Evolutionary conservation across 306 rosid genomes (phyloP), one percentile per base, ranked within the genome.

Genomic region (Cicer arietinum): DNA sequence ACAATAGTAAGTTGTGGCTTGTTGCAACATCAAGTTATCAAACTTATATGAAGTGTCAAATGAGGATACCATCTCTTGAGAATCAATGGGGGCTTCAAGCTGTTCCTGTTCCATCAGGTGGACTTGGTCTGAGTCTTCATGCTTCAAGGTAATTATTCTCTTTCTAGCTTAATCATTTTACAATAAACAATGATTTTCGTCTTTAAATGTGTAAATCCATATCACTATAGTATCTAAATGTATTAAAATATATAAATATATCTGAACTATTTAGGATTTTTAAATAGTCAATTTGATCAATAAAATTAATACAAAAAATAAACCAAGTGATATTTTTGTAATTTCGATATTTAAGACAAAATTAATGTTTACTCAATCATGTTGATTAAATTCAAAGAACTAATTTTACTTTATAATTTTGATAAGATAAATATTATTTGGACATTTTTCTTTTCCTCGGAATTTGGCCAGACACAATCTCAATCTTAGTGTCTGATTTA

Each of bases 51-150:
- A 92, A 82, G 81, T 89, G 93, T 70, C 98, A 94, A 88, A 86
- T 86, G 89, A 90, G 89, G 73, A 86, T 88, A 76, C 95, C 99
- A 8, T 54, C 93, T 74, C 92, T 95, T 73, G 98, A 95, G 84
- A 75, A 70, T 39, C 97, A 83, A 45, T 95, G 99, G 99, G 70
- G 71, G 83, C 97, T 95, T 79, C 99, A 95, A 59, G 91, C 92
- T 76, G 88, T 95, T 85, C 86, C 93, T 77, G 92, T 92, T 88
- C 93, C 97, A 48, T 89, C 96, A 5, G 87, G 84, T 78, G 96
- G 93, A 56, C 96, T 90, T 79, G 93, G 89, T 74, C 87, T 94
- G 80, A 89, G 78, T 82, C 96, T 95, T 56, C 93, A 89, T 80
- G 86, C 87, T 78, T 89, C 90, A 85, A 95, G 97, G 97, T 89